Evolutionary conservation across 306 rosid genomes (phyloP), one percentile per base, ranked within the genome.

Genomic region (Casuarina cunninghamiana): DNA sequence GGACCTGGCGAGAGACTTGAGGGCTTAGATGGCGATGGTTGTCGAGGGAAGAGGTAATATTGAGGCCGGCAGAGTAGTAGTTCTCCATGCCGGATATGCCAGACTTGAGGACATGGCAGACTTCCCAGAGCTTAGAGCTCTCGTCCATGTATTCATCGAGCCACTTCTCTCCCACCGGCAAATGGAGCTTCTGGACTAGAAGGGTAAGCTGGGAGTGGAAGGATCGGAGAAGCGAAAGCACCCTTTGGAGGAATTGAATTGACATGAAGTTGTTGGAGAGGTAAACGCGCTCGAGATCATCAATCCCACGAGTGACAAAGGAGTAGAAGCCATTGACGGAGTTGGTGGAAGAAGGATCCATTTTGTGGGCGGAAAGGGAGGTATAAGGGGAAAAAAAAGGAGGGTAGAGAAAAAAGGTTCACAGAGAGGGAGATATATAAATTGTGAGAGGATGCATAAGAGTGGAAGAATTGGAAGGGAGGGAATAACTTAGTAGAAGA

Each of bases 141-240:
- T 96, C 98, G 77, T 96, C 99, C 99, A 96, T 96, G 86, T 96
- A 96, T 78, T 96, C 99, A 77, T 96, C 98, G 13, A 96, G 94
- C 99, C 99, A 96, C 85, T 96, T 96, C 75, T 96, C 99, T 21
- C 99, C 99, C 5, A 90, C 88, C 0, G 99, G 99, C 9, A 96
- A 88, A 80, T 96, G 99, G 58, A 96, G 99, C 82, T 93, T 96
- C 54, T 96, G 99, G 43, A 96, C 99, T 37, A 96, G 90, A 2
- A 89, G 94, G 43, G 91, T 93, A 66, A 96, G 84, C 70, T 93
- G 99, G 72, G 98, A 91, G 82, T 96, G 99, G 53, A 86, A 93
- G 35, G 99, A 93, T 87, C 99, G 90, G 46, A 96, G 96, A 51
- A 90, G 91, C 3, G 98, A 86, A n/a, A 96, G 94, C 37, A 86